These are phyloP conservation scores for Heritiera littoralis DNA, from an alignment of 345 rosid genomes.

Conservation along the genomic window DNA sequence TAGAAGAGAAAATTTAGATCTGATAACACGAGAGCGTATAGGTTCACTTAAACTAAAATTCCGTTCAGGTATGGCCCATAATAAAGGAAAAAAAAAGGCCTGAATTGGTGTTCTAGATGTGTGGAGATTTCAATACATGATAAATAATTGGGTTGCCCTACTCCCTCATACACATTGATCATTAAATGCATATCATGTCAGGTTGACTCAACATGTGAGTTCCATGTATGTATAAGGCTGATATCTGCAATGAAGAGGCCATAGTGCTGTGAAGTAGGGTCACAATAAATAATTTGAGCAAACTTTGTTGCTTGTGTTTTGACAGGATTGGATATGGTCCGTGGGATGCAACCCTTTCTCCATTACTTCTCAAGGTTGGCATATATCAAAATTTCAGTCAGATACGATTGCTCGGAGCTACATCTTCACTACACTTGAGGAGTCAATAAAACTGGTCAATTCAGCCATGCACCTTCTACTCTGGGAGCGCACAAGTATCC, in stretches of 20 bases:
- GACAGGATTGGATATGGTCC: conserved; percentile 97
- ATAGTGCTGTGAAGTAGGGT: not conserved
- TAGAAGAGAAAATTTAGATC: not conserved
- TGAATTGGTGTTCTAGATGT: not conserved
- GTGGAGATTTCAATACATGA: not conserved
- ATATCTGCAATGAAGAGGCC: not conserved
- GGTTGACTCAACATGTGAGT: not conserved
- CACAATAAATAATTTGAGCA: not conserved
- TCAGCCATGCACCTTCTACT: conserved; percentile 77
- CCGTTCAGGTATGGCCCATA: not conserved
- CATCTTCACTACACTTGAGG: conserved; percentile 83
- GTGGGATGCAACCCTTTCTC: conserved; percentile 94
- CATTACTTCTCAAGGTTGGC: conserved; percentile 89
- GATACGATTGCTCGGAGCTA: conserved; percentile 95
- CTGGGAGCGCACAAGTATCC: conserved; percentile 96
- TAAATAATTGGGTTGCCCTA: not conserved
- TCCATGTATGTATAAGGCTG: not conserved
- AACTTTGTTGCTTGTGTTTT: conserved; percentile 18
- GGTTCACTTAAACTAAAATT: not conserved
- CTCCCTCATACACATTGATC: not conserved
- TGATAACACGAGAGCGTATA: not conserved
- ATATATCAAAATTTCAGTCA: conserved; percentile 75
- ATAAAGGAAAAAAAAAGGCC: not conserved
- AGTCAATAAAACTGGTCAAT: conserved; percentile 81
- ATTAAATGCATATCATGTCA: not conserved